Conservation (phyloP, 1,284 basidiomycete species). For the Moesziomyces globuligerus region DNA sequence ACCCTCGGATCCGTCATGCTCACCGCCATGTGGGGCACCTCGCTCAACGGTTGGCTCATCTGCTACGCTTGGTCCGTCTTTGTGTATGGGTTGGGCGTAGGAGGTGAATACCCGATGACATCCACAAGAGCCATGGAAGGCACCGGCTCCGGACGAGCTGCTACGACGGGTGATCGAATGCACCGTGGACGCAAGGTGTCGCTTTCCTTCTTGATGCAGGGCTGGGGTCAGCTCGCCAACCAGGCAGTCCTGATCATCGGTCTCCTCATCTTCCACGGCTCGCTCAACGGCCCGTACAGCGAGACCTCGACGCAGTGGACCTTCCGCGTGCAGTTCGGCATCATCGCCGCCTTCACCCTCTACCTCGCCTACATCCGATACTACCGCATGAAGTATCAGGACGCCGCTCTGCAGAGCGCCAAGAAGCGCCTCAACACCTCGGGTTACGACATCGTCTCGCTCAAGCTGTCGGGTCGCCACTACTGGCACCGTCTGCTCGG, state of each 20-base stretch:
- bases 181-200: slow-evolving; percentile 72
- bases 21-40: slow-evolving; percentile 71
- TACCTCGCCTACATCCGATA: slow-evolving; percentile 72
- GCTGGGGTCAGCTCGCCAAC: slow-evolving; percentile 72
- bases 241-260: slow-evolving; percentile 71
- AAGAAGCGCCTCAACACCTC: slow-evolving; percentile 70
- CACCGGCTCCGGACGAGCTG: slow-evolving; percentile 66
- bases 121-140: slow-evolving; percentile 71
- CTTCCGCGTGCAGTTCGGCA: slow-evolving; percentile 72
- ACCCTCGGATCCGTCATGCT: slow-evolving; percentile 71
- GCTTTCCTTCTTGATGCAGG: slow-evolving; percentile 72
- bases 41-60: slow-evolving; percentile 72
- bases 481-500: slow-evolving; percentile 71
- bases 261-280: slow-evolving; percentile 71
- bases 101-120: slow-evolving; percentile 73
- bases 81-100: slow-evolving; percentile 70
- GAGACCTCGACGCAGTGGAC: slow-evolving; percentile 71
- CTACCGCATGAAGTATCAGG: slow-evolving; percentile 69
- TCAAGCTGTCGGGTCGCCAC: slow-evolving; percentile 70
- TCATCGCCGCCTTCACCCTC: slow-evolving; percentile 71
- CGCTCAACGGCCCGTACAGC: slow-evolving; percentile 68
- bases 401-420: slow-evolving; percentile 67
- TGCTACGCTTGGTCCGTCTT: slow-evolving; percentile 71
- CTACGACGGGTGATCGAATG: slow-evolving; percentile 71
- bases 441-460: slow-evolving; percentile 71